phyloP scores from a whole-genome alignment of 2,329 filamentous ascomycete species.

The Botrytis deweyae region DNA sequence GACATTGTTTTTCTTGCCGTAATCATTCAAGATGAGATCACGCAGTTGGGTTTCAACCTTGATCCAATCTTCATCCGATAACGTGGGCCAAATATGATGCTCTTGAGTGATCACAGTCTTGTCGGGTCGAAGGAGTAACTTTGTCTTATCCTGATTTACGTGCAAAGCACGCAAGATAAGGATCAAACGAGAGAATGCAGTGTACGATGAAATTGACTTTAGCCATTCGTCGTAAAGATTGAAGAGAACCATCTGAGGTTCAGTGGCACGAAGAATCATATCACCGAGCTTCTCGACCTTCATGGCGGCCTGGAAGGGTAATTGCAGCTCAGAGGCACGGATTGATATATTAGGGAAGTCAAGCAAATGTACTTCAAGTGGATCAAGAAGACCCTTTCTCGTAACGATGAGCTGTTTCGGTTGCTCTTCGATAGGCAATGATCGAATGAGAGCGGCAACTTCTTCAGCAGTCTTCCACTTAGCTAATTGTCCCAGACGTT shows the following conservation, averaged over 20 bases:
- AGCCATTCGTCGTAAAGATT: constrained; percentile 99
- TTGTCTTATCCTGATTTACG: constrained; percentile 98
- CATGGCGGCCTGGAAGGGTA: constrained; percentile 99
- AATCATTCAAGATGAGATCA: constrained; percentile 95
- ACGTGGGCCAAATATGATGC: constrained; percentile 96
- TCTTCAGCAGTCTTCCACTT: constrained; percentile 99
- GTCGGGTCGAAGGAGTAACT: constrained; percentile 89
- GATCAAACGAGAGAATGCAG: constrained; percentile 92
- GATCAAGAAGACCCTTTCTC: constrained; percentile 93
- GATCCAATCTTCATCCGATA: constrained; percentile 97
- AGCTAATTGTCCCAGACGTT: constrained; percentile 94
- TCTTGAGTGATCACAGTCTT: constrained; percentile 98
- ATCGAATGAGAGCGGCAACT: constrained; percentile 95
- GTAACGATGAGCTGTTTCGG: constrained; percentile 99
- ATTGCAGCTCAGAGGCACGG: constrained; percentile 89
- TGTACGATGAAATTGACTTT: constrained; percentile 98
- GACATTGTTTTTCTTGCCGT: constrained; percentile 99
- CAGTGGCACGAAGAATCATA: constrained; percentile 96
- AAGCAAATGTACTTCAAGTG: constrained; percentile 91
- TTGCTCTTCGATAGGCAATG: constrained; percentile 94
- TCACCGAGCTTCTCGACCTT: constrained; percentile 99
- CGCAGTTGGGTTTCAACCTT: constrained; percentile 97
- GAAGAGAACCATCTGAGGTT: constrained; percentile 99
- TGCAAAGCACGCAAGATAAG: constrained; percentile 92
- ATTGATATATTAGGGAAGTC: constrained; percentile 99